Conservation (phyloP, 2,329 filamentous ascomycete species). For the Microcyclospora pomicola region DNA sequence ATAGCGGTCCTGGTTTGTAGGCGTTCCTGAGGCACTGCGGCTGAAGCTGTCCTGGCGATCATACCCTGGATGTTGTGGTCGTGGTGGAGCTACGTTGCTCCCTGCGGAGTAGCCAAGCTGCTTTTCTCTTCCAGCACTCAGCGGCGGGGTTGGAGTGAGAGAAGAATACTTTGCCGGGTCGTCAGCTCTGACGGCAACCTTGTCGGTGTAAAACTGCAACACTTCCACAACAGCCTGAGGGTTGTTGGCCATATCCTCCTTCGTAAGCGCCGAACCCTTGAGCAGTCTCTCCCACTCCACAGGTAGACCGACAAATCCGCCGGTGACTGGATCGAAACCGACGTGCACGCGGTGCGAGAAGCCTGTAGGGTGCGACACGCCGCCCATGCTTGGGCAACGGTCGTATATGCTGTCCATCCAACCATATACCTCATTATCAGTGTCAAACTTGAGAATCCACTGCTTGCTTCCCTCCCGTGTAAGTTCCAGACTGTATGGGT, state of each 20-base stretch:
- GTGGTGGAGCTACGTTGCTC: conserved; percentile 34
- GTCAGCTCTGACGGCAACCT: conserved; percentile 57
- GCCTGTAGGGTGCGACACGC: conserved; percentile 96
- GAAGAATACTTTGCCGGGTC: conserved; percentile 56
- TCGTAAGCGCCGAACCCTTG: conserved; percentile 91
- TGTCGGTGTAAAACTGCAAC: conserved; percentile 72
- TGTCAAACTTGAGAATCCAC: conserved; percentile 84
- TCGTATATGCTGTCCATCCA: conserved; percentile 99
- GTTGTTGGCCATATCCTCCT: conserved; percentile 96
- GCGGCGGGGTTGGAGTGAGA: conserved; percentile 53
- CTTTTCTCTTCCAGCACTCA: conserved; percentile 31
- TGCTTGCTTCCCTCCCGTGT: conserved; percentile 76
- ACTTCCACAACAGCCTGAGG: conserved; percentile 60
- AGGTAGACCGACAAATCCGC: conserved; percentile 86
- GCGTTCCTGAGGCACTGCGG: conserved; percentile 11
- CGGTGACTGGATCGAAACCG: conserved; percentile 88
- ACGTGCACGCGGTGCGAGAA: conserved; percentile 96
- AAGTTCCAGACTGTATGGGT: conserved; percentile 88
- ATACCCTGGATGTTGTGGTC: conserved; percentile 30
- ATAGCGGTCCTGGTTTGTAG: conserved; percentile 12
- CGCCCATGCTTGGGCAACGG: conserved; percentile 91
- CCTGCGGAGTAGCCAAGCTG: conserved; percentile 35
- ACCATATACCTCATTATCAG: conserved; percentile 91
- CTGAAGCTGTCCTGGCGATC: conserved; percentile 32
- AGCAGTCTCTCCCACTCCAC: conserved; percentile 95